These are phyloP conservation scores for Parastagonospora avenae DNA, from an alignment of 2,329 filamentous ascomycete genomes.

Conservation along the genomic window DNA sequence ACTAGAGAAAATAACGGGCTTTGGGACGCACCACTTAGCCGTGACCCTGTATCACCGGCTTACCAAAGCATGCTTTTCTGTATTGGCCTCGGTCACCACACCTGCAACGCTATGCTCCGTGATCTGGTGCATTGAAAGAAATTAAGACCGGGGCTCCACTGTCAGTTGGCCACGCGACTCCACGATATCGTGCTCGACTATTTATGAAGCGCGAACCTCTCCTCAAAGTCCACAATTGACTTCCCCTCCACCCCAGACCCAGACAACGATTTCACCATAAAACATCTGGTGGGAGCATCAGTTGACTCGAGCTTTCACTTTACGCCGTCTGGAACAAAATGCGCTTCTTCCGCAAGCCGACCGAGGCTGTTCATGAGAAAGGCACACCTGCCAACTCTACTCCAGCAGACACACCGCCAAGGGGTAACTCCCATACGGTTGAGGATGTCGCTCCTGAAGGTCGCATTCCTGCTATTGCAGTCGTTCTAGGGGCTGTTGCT, in stretches of 20 bases:
- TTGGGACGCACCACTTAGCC: conserved; percentile 25
- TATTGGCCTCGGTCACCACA: conserved; percentile 12
- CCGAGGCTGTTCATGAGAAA: conserved; percentile 26
- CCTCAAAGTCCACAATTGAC: conserved; percentile 24
- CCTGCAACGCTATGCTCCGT: conserved; percentile 18
- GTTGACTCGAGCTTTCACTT: background rate
- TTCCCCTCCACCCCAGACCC: conserved; percentile 12
- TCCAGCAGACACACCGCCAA: conserved; percentile 30
- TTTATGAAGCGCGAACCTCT: conserved; percentile 22
- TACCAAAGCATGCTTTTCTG: conserved; percentile 15
- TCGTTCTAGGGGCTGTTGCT: conserved; percentile 38
- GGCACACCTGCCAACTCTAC: conserved; percentile 31
- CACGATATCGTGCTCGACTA: conserved; percentile 14
- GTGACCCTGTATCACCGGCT: conserved; percentile 9
- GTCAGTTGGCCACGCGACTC: conserved; percentile 19
- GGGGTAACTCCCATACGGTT: conserved; percentile 23
- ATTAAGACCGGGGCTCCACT: conserved; percentile 30
- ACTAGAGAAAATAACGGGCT: conserved; percentile 13
- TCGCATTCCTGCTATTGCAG: conserved; percentile 31
- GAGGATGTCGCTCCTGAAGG: conserved; percentile 23
- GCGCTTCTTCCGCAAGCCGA: conserved; percentile 29
- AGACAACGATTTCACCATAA: background rate
- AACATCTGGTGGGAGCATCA: no score
- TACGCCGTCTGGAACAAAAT: conserved; percentile 12
- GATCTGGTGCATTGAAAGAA: conserved; percentile 17